Conservation (phyloP, 2,329 filamentous ascomycete species). For the Reticulascus tulasneorum region DNA sequence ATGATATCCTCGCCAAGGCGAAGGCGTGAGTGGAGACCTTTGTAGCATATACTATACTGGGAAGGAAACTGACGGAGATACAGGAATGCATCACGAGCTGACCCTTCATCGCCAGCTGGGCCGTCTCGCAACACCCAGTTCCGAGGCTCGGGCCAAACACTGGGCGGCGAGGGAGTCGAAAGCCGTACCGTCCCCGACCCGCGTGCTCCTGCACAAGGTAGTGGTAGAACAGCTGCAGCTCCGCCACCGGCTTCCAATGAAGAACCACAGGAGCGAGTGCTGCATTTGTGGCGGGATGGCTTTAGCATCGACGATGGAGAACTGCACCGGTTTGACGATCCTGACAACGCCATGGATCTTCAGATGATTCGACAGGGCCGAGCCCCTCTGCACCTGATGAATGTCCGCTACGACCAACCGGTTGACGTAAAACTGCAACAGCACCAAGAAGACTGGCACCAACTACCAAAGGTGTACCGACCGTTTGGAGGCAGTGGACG, state of each 20-base stretch:
- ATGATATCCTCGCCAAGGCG: conserved; percentile 62
- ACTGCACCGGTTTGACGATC: conserved; percentile 75
- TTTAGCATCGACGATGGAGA: conserved; percentile 82
- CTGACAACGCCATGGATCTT: conserved; percentile 66
- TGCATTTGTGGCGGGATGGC: conserved; percentile 80
- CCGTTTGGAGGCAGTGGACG: conserved; percentile 71
- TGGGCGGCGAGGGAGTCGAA: conserved; percentile 72
- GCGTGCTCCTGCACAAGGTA: conserved; percentile 23
- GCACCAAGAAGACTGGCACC: conserved; percentile 69
- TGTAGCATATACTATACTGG: rapidly evolving
- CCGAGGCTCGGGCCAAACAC: conserved; percentile 67
- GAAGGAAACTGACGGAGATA: not conserved
- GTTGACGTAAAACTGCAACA: conserved; percentile 77
- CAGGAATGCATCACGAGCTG: conserved; percentile 59
- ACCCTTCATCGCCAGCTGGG: conserved; percentile 44
- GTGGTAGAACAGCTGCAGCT: conserved; percentile 17
- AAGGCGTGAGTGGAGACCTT: conserved; percentile 44
- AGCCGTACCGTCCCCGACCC: conserved; percentile 67
- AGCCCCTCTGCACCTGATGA: conserved; percentile 73
- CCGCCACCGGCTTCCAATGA: conserved; percentile 27
- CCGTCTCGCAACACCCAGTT: conserved; percentile 54
- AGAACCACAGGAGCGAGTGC: conserved; percentile 59
- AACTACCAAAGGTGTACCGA: conserved; percentile 70
- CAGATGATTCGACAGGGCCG: conserved; percentile 73
- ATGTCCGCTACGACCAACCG: conserved; percentile 69